Base-by-base conservation (phyloP, 2,329 filamentous ascomycete species). In the Zarea fungicola region DNA sequence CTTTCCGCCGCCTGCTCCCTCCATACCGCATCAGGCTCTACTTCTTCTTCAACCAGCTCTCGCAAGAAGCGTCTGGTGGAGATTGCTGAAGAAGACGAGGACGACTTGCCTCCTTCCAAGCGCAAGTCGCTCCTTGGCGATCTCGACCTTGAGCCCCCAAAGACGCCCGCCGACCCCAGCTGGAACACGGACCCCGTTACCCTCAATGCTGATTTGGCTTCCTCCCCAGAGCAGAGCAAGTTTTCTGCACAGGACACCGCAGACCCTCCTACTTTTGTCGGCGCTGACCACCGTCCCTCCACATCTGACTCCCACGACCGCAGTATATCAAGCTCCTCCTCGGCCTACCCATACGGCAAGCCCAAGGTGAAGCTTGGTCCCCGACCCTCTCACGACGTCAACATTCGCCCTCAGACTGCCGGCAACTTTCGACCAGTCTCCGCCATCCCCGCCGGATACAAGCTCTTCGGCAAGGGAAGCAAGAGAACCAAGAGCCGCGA, bases 1-100 rank as follows among this genome's bases (percentile, higher is more conserved):
- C 78, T 99, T 46, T 92, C 90, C 9, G 83, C 90, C 26, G 89
- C 89, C 47, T 96, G 91, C 68, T 90, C 90, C 36, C 74, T 96
- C 47, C 90, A 96, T 68, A 87, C 91, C 32, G 89, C 90, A 7
- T 89, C 89, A 11, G 86, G 85, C 32, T 95, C 92, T 18, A 88
- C 84, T 56, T 89, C 86, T 22, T 95, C 91, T 10, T 92, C 89
- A 5, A 87, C 81, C 42, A 90, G 87, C 62, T 95, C 89, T 5
- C 73, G 86, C 51, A 78, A 84, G 61, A 81, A 85, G 59, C 84
- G 88, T 56, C 73, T 97, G 58, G 85, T 92, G 71, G 92, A 95
- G 69, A 96, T 97, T 63, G 84, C 86, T n/a, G 93, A 97, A 68
- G 88, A 93, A 69, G 87, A 85, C 47, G 89, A 95, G 62, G 90